Base-by-base conservation (phyloP, 306 rosid species). In the Sicyos edulis region DNA sequence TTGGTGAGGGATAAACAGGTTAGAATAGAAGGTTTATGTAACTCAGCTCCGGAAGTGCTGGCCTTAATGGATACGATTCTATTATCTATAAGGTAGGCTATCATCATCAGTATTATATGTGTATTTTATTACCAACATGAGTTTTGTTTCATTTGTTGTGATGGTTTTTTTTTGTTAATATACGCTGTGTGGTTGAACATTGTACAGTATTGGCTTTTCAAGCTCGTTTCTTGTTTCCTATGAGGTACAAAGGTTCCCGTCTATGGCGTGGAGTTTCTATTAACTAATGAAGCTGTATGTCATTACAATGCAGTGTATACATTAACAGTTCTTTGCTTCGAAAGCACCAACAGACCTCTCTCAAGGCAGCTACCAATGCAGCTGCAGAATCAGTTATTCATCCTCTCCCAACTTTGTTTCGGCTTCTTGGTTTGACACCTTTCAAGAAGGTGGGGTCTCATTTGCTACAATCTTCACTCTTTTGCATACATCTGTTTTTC, bases 351-450 rank as follows among this genome's bases (percentile, higher is more conserved):
- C 83, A 82, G 76, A 87, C 85, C 72, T 84, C 93, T 47, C 87
- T 90, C 20, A 92, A 88, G 84, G 88, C 81, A 67, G 88, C 96
- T 20, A 76, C 82, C 49, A 85, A 76, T 80, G 81, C 90, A 5
- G 32, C 87, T 0, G 93, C 88, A 44, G 98, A 88, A 73, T 85
- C 96, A 4, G 82, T 92, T 66, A 80, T 88, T 79, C 98, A 87
- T 83, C 96, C 96, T 53, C 90, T 92, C 62, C 93, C 96, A 37
- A 82, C 78, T 34, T 83, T 90, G 90, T 88, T 92, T 76, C 83
- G 80, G 83, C 84, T 92, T 82, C 90, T 92, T 15, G 91, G 98
- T 59, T 64, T 87, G 74, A 82, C 75, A 75, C 85, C 98, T 81
- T 86, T 83, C 56, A 87, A 87, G 86, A 88, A 88, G 98, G 98